Conservation (phyloP, 2,329 filamentous ascomycete species). For the Claviceps arundinis region DNA sequence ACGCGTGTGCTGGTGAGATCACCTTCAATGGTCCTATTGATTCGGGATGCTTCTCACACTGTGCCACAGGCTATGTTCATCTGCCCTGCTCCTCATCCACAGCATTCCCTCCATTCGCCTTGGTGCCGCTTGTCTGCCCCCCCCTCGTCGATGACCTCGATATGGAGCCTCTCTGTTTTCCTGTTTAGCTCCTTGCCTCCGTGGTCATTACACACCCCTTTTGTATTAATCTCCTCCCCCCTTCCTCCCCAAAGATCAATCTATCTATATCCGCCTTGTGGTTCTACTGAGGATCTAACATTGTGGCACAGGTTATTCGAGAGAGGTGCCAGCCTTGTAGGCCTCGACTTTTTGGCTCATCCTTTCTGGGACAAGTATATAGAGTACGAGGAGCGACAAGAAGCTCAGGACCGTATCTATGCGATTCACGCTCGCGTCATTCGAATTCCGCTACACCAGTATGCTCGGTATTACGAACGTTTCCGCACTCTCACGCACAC, state of each 20-base stretch:
- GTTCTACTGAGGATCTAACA: slow-evolving; percentile 13
- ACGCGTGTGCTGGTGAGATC: slow-evolving; percentile 53
- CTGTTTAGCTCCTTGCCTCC: slow-evolving; percentile 38
- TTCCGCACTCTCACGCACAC: slow-evolving; percentile 66
- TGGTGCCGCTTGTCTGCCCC: slow-evolving; percentile 14
- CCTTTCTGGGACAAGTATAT: slow-evolving; percentile 99
- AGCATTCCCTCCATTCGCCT: slow-evolving; percentile 23
- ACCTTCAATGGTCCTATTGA: slow-evolving; percentile 43
- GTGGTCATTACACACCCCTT: slow-evolving; percentile 28
- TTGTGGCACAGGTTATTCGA: slow-evolving; percentile 69
- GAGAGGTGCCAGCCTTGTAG: slow-evolving; percentile 70
- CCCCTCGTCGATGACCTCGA: slow-evolving; percentile 18
- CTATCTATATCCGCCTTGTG: background rate
- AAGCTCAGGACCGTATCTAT: slow-evolving; percentile 74
- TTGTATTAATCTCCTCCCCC: slow-evolving; percentile 43
- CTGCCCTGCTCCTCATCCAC: slow-evolving; percentile 20
- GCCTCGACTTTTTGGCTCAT: slow-evolving; percentile 85
- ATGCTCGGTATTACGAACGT: slow-evolving; percentile 85
- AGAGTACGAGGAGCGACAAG: slow-evolving; percentile 86
- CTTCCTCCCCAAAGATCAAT: slow-evolving; percentile 3
- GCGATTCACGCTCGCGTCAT: slow-evolving; percentile 71
- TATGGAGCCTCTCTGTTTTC: slow-evolving; percentile 18
- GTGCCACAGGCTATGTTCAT: slow-evolving; percentile 48
- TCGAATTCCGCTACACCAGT: slow-evolving; percentile 88
- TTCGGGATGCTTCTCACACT: slow-evolving; percentile 52